A percentile compares a stretch with the other conserved stretches of the same genome.
phyloP scores from a whole-genome alignment of 306 rosid species.

The Quercus dentata region DNA sequence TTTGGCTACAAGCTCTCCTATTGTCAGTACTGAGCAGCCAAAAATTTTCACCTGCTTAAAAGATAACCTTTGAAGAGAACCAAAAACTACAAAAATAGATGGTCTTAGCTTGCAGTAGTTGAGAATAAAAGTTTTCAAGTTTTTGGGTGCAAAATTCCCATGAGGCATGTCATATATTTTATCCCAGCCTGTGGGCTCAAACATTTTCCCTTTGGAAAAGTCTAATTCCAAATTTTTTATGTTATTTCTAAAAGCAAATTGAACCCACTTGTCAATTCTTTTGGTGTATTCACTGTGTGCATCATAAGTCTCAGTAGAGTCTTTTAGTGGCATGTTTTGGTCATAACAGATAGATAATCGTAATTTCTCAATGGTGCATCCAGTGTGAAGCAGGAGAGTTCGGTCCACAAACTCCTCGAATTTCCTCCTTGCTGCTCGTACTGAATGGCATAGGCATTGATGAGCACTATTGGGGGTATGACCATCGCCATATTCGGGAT shows the following conservation, averaged over 20 bases:
- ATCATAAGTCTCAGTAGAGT: neutral
- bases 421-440: neutral
- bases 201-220: neutral
- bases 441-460: neutral
- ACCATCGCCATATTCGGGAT: neutral
- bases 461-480: neutral
- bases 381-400: constrained; percentile 15
- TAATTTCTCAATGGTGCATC: constrained; percentile 2
- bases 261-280: constrained; percentile 5
- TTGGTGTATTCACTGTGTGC: neutral
- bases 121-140: neutral
- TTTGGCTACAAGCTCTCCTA: constrained; percentile 8
- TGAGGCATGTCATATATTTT: neutral
- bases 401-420: neutral
- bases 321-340: too few relatives aligned
- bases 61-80: neutral
- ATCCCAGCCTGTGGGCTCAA: neutral
- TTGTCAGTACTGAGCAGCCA: neutral
- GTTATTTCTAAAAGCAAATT: constrained; percentile 4
- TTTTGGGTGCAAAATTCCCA: neutral
- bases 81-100: neutral
- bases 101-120: constrained; percentile 4
- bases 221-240: neutral
- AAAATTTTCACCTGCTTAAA: neutral
- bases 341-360: constrained; percentile 2